Evolutionary conservation across 2,329 filamentous ascomycete species (phyloP).

Genomic region (Hypoxylon sp.): DNA sequence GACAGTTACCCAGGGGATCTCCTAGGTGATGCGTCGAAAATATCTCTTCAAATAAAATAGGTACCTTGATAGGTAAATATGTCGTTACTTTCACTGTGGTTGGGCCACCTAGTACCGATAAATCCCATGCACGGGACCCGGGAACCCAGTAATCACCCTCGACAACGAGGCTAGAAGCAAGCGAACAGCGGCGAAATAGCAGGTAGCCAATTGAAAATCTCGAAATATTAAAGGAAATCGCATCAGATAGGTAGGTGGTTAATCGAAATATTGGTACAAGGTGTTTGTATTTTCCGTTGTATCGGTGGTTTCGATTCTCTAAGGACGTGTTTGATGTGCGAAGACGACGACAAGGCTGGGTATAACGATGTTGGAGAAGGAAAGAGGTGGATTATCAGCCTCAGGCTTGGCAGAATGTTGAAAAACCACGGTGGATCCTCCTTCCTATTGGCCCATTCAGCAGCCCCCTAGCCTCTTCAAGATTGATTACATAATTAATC

Average conservation of each 20-base stretch:
- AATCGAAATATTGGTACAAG: neutral
- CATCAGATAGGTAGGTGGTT: neutral
- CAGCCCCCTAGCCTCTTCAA: neutral
- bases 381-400: conserved; percentile 27
- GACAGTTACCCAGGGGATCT: neutral
- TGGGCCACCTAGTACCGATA: neutral
- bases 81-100: neutral
- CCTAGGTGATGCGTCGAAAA: neutral
- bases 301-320: neutral
- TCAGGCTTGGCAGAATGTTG: conserved; percentile 27
- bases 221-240: neutral
- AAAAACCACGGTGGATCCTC: neutral
- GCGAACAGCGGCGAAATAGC: neutral
- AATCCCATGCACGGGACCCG: neutral
- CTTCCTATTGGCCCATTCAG: conserved; percentile 19
- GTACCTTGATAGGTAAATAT: neutral
- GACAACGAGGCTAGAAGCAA: neutral
- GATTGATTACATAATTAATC: conserved; percentile 15
- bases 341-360: conserved; percentile 15
- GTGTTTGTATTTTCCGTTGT: neutral
- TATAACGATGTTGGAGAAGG: conserved; percentile 12
- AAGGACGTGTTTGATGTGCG: neutral
- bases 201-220: neutral
- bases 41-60: neutral
- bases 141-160: neutral